These are phyloP conservation scores for Candida tallmaniae DNA, from an alignment of 805 yeast genomes.

Conservation along the genomic window DNA sequence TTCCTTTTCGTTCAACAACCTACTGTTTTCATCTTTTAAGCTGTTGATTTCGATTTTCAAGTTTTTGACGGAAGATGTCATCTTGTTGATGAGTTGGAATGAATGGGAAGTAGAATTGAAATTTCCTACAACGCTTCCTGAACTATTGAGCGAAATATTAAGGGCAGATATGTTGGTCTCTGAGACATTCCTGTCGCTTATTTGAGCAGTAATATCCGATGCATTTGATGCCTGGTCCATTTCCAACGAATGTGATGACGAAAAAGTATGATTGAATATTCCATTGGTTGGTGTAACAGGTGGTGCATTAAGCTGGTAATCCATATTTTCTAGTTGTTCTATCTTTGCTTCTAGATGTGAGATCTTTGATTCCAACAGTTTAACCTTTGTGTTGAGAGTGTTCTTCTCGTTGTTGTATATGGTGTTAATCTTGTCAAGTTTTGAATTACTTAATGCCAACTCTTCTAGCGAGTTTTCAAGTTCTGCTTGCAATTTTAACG, in stretches of 20 bases:
- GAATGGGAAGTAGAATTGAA: conserved; percentile 4
- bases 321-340: neutral
- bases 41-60: conserved; percentile 74
- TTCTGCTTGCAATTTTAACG: conserved; percentile 1
- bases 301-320: too few relatives aligned
- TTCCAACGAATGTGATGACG: conserved; percentile 5
- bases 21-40: conserved; percentile 56
- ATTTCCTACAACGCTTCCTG: too few relatives aligned
- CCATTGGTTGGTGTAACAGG: conserved; percentile 12
- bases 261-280: conserved; percentile 6
- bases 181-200: neutral
- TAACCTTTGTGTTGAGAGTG: conserved; percentile 22
- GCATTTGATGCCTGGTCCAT: conserved; percentile 3
- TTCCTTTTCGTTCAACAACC: conserved; percentile 53
- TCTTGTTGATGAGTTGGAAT: conserved; percentile 66
- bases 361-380: conserved; percentile 6
- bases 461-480: conserved; percentile 4
- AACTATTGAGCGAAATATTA: neutral
- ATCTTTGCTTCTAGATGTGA: neutral
- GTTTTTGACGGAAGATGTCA: conserved; percentile 72
- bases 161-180: neutral
- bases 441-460: neutral
- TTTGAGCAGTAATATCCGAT: conserved; percentile 1
- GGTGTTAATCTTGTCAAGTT: conserved; percentile 20
- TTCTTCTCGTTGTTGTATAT: conserved; percentile 28